Conservation (phyloP, 371 early-diverging fungal species). For the Mucor indicus region DNA sequence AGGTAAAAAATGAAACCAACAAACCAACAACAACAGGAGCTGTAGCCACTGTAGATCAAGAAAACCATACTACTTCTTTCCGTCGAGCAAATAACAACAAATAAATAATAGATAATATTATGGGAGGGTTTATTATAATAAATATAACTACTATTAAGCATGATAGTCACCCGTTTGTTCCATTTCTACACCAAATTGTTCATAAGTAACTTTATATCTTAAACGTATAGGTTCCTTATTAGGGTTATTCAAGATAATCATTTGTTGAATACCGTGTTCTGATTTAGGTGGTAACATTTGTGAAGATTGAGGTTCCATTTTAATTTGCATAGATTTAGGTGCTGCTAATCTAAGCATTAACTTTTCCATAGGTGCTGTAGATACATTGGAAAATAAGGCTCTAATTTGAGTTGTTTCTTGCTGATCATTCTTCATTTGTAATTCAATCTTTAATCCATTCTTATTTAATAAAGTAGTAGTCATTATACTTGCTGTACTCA, state of each 20-base stretch:
- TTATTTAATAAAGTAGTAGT: constrained; percentile 33
- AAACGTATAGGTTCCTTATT: constrained; percentile 63
- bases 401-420: constrained; percentile 14
- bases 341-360: constrained; percentile 51
- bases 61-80: constrained; percentile 3
- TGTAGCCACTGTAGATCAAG: too few relatives aligned
- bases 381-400: constrained; percentile 51
- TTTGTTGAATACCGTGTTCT: constrained; percentile 54
- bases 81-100: constrained; percentile 3
- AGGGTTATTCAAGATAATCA: constrained; percentile 54
- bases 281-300: constrained; percentile 61
- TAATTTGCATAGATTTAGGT: constrained; percentile 67
- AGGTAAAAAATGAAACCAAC: too few relatives aligned
- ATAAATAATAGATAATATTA: not conserved
- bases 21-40: too few relatives aligned
- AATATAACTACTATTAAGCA: too few relatives aligned
- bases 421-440: constrained; percentile 19
- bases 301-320: constrained; percentile 64
- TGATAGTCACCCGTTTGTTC: constrained; percentile 64
- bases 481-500: not conserved
- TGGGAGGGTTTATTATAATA: too few relatives aligned
- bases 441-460: constrained; percentile 35
- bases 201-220: constrained; percentile 69
- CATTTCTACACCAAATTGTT: constrained; percentile 69
- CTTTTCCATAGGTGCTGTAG: constrained; percentile 52